Conservation (phyloP, 768 basidiomycete genomes). For the Phaeotremella fagi region DNA sequence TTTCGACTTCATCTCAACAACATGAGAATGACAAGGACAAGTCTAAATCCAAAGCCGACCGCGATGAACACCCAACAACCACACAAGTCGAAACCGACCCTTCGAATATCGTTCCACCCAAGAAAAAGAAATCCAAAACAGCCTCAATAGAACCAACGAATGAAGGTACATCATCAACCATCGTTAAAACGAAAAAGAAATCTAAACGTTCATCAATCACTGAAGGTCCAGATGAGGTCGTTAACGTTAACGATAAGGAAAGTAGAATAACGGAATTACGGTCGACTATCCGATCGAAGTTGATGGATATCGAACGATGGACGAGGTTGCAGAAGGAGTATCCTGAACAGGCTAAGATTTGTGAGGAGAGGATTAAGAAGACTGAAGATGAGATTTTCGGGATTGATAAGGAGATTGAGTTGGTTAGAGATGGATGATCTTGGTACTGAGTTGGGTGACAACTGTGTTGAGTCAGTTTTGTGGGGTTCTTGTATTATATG, state of each 20-base stretch:
- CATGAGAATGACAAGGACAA: no score
- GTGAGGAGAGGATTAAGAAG: background rate
- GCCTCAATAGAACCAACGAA: background rate
- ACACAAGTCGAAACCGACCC: no score
- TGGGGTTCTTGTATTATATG: no score
- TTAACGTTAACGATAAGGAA: no score
- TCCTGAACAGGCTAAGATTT: background rate
- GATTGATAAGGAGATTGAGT: slow-evolving; percentile 1
- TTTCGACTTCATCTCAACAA: background rate
- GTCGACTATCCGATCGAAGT: background rate
- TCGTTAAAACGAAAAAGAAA: background rate
- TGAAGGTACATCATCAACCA: background rate
- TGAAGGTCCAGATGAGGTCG: no score
- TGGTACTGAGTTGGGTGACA: no score
- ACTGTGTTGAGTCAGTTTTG: no score
- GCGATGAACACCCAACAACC: no score
- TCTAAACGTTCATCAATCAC: no score
- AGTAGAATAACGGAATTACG: no score
- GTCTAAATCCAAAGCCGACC: background rate
- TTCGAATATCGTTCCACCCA: no score
- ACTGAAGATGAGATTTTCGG: slow-evolving; percentile 8
- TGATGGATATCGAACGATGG: slow-evolving; percentile 2
- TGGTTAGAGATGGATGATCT: no score
- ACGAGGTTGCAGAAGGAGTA: slow-evolving; percentile 4
- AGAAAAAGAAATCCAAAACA: background rate